Evolutionary conservation across 2,329 filamentous ascomycete genomes (phyloP).

Genomic region (Dendrostoma leiphaemia): DNA sequence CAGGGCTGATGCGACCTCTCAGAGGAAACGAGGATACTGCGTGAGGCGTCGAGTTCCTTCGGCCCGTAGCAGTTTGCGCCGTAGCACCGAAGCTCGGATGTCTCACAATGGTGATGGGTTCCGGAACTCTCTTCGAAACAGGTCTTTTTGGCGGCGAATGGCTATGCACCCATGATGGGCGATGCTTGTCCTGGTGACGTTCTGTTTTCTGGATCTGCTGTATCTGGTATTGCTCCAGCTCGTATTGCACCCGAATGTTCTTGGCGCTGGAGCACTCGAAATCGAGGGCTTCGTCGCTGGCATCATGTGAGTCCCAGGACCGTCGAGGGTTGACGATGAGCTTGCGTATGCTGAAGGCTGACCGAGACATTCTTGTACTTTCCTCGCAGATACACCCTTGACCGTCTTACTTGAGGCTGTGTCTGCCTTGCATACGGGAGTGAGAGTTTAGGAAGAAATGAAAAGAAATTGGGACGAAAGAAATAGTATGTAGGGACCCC

Average conservation of each 20-base stretch:
- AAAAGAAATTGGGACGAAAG: neutral
- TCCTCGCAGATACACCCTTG: neutral
- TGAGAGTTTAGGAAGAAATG: neutral
- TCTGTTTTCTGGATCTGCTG: slow-evolving; percentile 15
- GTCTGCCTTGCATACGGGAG: slow-evolving; percentile 10
- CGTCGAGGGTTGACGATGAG: slow-evolving; percentile 37
- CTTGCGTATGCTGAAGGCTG: slow-evolving; percentile 42
- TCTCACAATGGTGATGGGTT: slow-evolving; percentile 37
- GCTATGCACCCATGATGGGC: slow-evolving; percentile 23
- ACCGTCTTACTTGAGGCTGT: neutral
- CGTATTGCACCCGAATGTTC: slow-evolving; percentile 19
- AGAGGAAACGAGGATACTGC: slow-evolving; percentile 26
- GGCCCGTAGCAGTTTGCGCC: slow-evolving; percentile 28
- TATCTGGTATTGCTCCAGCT: slow-evolving; percentile 18
- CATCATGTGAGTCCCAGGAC: slow-evolving; percentile 17
- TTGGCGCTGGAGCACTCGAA: slow-evolving; percentile 22
- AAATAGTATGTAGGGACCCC: neutral
- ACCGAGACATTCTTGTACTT: slow-evolving; percentile 32
- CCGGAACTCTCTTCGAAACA: slow-evolving; percentile 29
- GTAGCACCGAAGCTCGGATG: slow-evolving; percentile 17
- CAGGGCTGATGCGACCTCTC: slow-evolving; percentile 16
- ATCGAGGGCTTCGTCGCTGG: slow-evolving; percentile 24
- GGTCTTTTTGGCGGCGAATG: slow-evolving; percentile 24
- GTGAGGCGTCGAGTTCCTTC: slow-evolving; percentile 33
- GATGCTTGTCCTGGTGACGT: slow-evolving; percentile 11